These are phyloP conservation scores for Apiospora pterosperma DNA, from an alignment of 2,329 filamentous ascomycete species.

Conservation along the genomic window DNA sequence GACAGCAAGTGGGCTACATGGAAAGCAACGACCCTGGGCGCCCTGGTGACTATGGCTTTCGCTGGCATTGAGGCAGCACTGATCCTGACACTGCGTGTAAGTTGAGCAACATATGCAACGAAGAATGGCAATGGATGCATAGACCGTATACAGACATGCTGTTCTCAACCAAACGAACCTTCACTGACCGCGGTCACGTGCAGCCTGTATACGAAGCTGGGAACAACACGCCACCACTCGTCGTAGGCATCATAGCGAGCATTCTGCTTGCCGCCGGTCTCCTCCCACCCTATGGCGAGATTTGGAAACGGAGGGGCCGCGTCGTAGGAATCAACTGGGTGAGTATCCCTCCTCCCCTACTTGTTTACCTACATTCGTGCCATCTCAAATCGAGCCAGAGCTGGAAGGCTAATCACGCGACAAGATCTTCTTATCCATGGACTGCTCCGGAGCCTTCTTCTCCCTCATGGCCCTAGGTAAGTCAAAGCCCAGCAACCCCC, in stretches of 20 bases:
- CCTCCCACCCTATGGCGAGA: constrained; percentile 58
- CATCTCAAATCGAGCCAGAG: constrained; percentile 17
- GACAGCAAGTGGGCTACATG: constrained; percentile 41
- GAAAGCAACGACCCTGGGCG: constrained; percentile 40
- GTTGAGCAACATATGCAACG: constrained; percentile 9
- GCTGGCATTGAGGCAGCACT: constrained; percentile 53
- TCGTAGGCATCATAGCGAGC: constrained; percentile 56
- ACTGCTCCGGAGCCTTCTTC: constrained; percentile 60
- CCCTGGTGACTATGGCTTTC: constrained; percentile 39
- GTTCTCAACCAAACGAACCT: too few relatives aligned
- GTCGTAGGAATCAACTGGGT: constrained; percentile 58
- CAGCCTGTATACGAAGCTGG: constrained; percentile 54
- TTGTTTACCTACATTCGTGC: too few relatives aligned
- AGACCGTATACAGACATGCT: too few relatives aligned
- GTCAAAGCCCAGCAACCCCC: constrained; percentile 14
- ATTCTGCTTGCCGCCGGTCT: constrained; percentile 54
- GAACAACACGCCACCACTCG: constrained; percentile 48
- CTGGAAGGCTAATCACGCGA: too few relatives aligned
- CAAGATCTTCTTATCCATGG: constrained; percentile 57
- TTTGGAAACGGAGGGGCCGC: constrained; percentile 58
- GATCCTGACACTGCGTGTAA: constrained; percentile 53
- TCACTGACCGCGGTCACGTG: too few relatives aligned
- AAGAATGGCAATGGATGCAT: too few relatives aligned
- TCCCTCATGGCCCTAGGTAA: constrained; percentile 59
- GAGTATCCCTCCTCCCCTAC: too few relatives aligned